These are phyloP conservation scores for Sphenostylis stenocarpa DNA, from an alignment of 306 rosid species.

Conservation along the genomic window DNA sequence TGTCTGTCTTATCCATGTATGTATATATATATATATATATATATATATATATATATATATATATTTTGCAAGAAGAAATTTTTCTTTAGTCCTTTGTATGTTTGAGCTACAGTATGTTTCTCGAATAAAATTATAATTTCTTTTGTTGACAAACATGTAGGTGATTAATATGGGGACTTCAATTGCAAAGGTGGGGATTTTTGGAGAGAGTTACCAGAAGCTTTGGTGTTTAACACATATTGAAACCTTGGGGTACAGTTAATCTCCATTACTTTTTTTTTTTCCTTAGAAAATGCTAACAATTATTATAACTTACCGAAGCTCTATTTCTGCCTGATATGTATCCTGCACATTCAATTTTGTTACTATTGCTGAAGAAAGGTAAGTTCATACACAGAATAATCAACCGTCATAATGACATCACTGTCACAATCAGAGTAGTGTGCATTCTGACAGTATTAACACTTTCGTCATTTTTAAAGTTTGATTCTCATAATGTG, in stretches of 20 bases:
- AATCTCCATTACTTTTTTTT: slow-evolving; percentile 16
- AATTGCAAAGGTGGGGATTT: slow-evolving; percentile 80
- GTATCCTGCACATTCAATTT: not conserved
- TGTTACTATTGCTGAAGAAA: not conserved
- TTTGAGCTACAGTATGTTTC: not conserved
- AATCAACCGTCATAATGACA: not conserved
- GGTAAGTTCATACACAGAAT: slow-evolving; percentile 3
- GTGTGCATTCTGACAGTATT: not conserved
- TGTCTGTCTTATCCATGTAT: not conserved
- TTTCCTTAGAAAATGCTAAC: not conserved
- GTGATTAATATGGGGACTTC: slow-evolving; percentile 91
- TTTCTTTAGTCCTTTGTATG: not conserved
- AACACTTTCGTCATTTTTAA: no score
- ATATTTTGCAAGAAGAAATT: not conserved
- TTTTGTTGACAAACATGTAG: slow-evolving; percentile 42
- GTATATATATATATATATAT: not conserved
- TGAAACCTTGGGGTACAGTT: slow-evolving; percentile 78
- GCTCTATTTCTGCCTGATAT: not conserved
- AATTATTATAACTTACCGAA: not conserved
- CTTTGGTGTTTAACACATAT: slow-evolving; percentile 95
- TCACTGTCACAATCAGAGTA: not conserved
- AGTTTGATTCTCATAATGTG: not conserved
- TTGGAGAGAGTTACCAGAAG: slow-evolving; percentile 74
- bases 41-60: not conserved
- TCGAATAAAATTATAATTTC: slow-evolving; percentile 8